Evolutionary conservation across 257 asterid genomes (phyloP).

Genomic region (Penstemon newberryi): DNA sequence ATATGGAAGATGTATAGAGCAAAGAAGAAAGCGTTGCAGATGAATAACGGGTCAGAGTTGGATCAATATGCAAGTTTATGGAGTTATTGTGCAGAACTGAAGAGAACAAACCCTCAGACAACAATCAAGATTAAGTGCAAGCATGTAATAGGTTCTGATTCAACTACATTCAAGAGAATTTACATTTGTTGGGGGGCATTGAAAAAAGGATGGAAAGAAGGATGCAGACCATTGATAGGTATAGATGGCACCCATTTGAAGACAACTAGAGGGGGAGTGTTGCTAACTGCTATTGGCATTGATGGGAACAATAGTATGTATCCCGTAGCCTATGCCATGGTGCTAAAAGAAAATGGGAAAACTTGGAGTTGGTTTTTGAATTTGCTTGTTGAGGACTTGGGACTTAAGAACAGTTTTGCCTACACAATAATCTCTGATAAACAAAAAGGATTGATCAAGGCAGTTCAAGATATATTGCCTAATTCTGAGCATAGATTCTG

Average conservation of each 20-base stretch:
- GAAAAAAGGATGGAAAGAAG: not conserved
- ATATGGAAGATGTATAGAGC: conserved; percentile 8
- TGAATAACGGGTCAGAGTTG: not conserved
- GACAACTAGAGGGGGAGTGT: conserved; percentile 1
- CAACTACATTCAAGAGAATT: not conserved
- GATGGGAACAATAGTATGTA: conserved; percentile 27
- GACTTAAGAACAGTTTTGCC: not conserved
- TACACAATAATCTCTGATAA: conserved; percentile 27
- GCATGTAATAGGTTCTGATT: not conserved
- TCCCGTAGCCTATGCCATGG: conserved; percentile 26
- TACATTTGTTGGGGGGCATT: not conserved
- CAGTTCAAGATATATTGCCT: not conserved
- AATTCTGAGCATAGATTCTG: conserved; percentile 8
- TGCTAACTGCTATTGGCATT: not conserved
- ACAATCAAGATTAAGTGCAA: conserved; percentile 2
- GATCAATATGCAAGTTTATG: not conserved
- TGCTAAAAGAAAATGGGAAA: conserved; percentile 13
- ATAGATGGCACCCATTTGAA: conserved; percentile 1
- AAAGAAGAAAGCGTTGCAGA: not conserved
- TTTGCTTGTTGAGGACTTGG: not conserved
- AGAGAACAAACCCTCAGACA: not conserved
- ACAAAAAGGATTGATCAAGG: conserved; percentile 21
- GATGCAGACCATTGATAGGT: not conserved
- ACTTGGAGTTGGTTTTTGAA: conserved; percentile 21
- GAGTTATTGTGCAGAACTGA: not conserved